Evolutionary conservation across 2,329 filamentous ascomycete species (phyloP).

Genomic region (Trichoderma sp.): DNA sequence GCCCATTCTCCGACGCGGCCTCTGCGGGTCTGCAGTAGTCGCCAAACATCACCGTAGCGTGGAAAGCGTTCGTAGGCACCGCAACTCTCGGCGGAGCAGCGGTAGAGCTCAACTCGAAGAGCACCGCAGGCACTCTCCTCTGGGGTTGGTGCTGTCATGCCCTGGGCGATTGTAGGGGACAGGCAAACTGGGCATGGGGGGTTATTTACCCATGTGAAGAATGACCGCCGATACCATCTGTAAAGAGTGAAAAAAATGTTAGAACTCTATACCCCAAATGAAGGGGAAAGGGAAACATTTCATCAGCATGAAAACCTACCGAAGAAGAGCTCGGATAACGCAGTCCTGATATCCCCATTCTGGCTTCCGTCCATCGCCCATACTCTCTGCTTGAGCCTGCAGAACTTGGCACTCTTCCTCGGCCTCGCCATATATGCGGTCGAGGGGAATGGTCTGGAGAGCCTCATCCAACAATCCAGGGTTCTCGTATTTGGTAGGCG

Average conservation of each 20-base stretch:
- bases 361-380: conserved; percentile 74
- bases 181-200: conserved; percentile 79
- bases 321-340: conserved; percentile 81
- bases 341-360: conserved; percentile 99
- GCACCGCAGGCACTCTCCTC: conserved; percentile 90
- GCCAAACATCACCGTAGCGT: conserved; percentile 92
- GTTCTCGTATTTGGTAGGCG: conserved; percentile 93
- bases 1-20: conserved; percentile 95
- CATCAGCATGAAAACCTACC: conserved; percentile 48
- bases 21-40: conserved; percentile 78
- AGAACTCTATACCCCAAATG: conserved; percentile 11
- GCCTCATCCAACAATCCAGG: conserved; percentile 92
- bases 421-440: conserved; percentile 88
- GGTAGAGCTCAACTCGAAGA: conserved; percentile 82
- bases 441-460: conserved; percentile 78
- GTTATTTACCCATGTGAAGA: conserved; percentile 97
- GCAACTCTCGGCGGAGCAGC: conserved; percentile 75
- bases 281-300: conserved; percentile 21
- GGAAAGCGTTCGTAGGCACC: conserved; percentile 84
- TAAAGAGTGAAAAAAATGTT: conserved; percentile 20
- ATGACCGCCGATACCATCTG: conserved; percentile 87
- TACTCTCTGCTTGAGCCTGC: conserved; percentile 81
- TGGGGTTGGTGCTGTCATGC: conserved; percentile 78
- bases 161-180: conserved; percentile 77
- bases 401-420: conserved; percentile 90